Evolutionary conservation across 768 basidiomycete genomes (phyloP), one percentile per base, ranked within the genome.

Genomic region (Podaxis sp.): DNA sequence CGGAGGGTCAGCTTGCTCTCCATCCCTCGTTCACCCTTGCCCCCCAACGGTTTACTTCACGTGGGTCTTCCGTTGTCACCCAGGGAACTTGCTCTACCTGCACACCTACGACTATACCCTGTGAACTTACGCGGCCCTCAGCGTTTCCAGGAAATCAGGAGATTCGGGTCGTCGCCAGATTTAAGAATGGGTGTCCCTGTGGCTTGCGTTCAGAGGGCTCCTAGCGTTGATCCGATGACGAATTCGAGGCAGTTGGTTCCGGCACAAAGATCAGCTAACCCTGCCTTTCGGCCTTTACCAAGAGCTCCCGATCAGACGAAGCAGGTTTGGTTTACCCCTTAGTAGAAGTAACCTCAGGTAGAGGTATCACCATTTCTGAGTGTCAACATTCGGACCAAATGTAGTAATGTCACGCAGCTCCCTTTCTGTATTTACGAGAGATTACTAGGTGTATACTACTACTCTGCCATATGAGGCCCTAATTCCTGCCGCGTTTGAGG

Each of bases 1-100:
- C 60, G 64, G 9, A 58, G 38, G 25, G 36, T 9, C 13, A 66
- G 64, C 23, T 50, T 66, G 18, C 67, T 69, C 38, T 67, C 64
- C n/a, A 66, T 69, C 3, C 72, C 73, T 5, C 63, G 71, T 14
- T 63, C 68, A 11, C 69, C 70, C 21, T 69, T 70, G 16, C 68
- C 66, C 14, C 57, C 65, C 18, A 59, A 58, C 21, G 57, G 50
- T 27, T 66, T 61, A 9, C 64, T 51, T 35, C 62, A 66, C 55
- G 40, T 62, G 16, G 64, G 65, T 13, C 58, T 72, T 46, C 69
- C 71, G 11, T 52, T 66, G 14, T 66, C 71, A 13, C 71, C 72
- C 6, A 66, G 64, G 40, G 65, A 70, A 13, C 66, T 63, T 4
- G 44, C 61, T 18, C 61, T 70, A 7, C 68, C 68, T 18, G 63